Evolutionary conservation across 1,284 basidiomycete species (phyloP).

Genomic region (Ustilago bromivora): DNA sequence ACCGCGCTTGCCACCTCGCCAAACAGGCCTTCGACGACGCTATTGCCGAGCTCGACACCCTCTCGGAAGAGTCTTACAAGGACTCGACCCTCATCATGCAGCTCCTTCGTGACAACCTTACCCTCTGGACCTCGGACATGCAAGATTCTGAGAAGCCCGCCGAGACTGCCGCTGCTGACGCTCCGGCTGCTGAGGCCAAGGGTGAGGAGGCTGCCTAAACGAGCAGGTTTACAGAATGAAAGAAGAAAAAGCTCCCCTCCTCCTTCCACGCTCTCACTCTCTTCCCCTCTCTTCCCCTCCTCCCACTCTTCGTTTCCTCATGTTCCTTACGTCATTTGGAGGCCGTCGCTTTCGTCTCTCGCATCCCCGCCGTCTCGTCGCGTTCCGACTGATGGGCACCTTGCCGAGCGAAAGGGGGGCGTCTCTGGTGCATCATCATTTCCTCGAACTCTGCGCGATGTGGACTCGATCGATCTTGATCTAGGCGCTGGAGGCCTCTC

Average conservation of each 20-base stretch:
- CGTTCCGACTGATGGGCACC: slow-evolving; percentile 25
- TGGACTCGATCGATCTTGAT: not conserved
- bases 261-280: slow-evolving; percentile 6
- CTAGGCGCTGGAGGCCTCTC: slow-evolving; percentile 2
- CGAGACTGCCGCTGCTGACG: slow-evolving; percentile 63
- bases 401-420: slow-evolving; percentile 7
- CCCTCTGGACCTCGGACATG: slow-evolving; percentile 96
- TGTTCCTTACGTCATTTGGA: slow-evolving; percentile 42
- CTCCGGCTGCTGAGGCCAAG: slow-evolving; percentile 64
- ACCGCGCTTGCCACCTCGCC: slow-evolving; percentile 98
- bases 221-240: slow-evolving; percentile 34
- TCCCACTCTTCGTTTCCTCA: slow-evolving; percentile 25
- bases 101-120: slow-evolving; percentile 96
- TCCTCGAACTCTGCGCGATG: slow-evolving; percentile 1
- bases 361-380: slow-evolving; percentile 22
- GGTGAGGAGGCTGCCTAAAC: slow-evolving; percentile 69
- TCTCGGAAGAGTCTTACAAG: slow-evolving; percentile 99
- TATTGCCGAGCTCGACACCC: slow-evolving; percentile 98
- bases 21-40: slow-evolving; percentile 99
- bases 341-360: slow-evolving; percentile 52
- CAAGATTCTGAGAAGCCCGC: slow-evolving; percentile 70
- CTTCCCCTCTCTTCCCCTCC: slow-evolving; percentile 12
- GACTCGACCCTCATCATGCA: slow-evolving; percentile 94
- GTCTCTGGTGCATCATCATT: not conserved
- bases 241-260: slow-evolving; percentile 42